A percentile compares a stretch with the other conserved stretches of the same genome.
Evolutionary conservation across 768 basidiomycete species (phyloP).

Genomic region (Mycena crocata): DNA sequence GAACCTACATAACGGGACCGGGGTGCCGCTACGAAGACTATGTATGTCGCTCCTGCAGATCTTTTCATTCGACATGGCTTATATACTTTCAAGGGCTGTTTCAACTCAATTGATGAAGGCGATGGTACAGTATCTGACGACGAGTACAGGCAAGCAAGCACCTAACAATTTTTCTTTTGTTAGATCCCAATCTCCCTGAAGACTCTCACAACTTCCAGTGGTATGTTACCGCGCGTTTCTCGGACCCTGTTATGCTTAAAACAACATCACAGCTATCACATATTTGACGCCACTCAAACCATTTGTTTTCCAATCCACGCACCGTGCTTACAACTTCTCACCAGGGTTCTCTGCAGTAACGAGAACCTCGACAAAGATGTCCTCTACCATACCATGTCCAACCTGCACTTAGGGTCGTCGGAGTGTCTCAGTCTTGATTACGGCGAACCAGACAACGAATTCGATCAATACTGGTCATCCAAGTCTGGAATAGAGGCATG

Average conservation of each 20-base stretch:
- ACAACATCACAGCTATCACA: not conserved
- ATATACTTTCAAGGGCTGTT: slow-evolving; percentile 1
- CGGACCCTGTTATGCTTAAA: not conserved
- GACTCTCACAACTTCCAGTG: not conserved
- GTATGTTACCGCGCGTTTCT: not conserved
- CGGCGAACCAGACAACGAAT: slow-evolving; percentile 5
- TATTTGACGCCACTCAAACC: slow-evolving; percentile 7
- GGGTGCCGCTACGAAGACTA: not conserved
- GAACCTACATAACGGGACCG: not conserved
- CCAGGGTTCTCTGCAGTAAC: not conserved
- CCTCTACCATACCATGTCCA: slow-evolving; percentile 4
- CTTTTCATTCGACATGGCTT: not conserved
- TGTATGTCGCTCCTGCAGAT: not conserved
- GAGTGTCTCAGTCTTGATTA: not conserved
- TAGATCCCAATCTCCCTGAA: slow-evolving; percentile 10
- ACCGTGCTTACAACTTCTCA: not conserved
- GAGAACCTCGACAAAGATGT: slow-evolving; percentile 8
- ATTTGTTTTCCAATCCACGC: slow-evolving; percentile 5
- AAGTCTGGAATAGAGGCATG: not conserved
- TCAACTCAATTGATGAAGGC: not conserved
- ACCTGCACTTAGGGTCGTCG: not conserved
- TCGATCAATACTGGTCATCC: slow-evolving; percentile 1
- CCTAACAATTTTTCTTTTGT: not conserved
- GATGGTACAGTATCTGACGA: not conserved
- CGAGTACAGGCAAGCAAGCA: not conserved